Percentiles rank a stretch among this genome's conserved stretches.
Evolutionary conservation across 306 rosid genomes (phyloP).

Genomic region (Trifolium pratense): DNA sequence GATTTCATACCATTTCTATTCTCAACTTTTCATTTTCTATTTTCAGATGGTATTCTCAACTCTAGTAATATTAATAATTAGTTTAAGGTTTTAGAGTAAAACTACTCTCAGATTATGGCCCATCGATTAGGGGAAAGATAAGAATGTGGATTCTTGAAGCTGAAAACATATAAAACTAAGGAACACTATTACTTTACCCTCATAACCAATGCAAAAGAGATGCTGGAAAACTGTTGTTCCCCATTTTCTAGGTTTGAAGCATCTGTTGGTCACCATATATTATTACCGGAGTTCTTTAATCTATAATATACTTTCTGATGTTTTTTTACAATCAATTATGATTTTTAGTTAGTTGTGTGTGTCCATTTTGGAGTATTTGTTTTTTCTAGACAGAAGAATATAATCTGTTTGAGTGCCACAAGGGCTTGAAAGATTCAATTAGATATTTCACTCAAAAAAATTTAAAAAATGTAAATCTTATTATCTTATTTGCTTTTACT

Average conservation of each 20-base stretch:
- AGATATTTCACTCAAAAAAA: slow-evolving; percentile 9
- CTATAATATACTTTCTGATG: slow-evolving; percentile 22
- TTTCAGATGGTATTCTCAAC: slow-evolving; percentile 3
- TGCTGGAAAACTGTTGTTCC: slow-evolving; percentile 20
- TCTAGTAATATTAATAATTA: slow-evolving; percentile 29
- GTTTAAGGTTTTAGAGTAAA: slow-evolving; percentile 20
- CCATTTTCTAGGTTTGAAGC: background rate
- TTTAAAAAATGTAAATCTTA: slow-evolving; percentile 23
- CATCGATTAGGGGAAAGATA: slow-evolving; percentile 13
- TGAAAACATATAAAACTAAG: slow-evolving; percentile 19
- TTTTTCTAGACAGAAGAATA: slow-evolving; percentile 18
- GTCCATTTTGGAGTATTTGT: background rate
- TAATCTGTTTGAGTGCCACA: slow-evolving; percentile 21
- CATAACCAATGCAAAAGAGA: slow-evolving; percentile 29
- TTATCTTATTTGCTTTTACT: slow-evolving; percentile 14
- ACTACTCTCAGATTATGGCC: background rate
- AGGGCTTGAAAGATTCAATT: slow-evolving; percentile 34
- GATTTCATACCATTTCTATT: slow-evolving; percentile 22
- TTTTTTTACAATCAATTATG: slow-evolving; percentile 17
- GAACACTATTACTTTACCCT: slow-evolving; percentile 7
- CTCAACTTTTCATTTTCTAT: slow-evolving; percentile 34
- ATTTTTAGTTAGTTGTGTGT: slow-evolving; percentile 6
- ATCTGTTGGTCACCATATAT: background rate
- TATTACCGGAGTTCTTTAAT: slow-evolving; percentile 3
- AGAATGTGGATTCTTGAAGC: slow-evolving; percentile 15